Base-by-base conservation (phyloP, 2,329 filamentous ascomycete genomes). In the Fusarium devonianum region DNA sequence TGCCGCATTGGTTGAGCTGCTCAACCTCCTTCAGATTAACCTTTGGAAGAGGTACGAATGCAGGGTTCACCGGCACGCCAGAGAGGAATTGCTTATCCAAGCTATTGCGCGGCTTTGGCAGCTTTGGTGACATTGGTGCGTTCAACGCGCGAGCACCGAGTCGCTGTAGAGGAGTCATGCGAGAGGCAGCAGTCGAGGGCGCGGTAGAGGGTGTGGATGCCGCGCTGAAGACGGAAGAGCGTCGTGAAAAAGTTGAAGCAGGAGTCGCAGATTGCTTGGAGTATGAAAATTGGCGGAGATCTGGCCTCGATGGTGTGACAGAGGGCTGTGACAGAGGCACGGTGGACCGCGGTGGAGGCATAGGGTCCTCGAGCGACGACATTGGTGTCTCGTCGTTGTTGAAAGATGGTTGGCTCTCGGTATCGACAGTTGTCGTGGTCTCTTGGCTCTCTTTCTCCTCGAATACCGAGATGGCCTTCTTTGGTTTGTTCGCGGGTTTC, bases 1-100 rank as follows among this genome's bases (percentile, higher is more conserved):
- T 85, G 11, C 82, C 82, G 38, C 65, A 66, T 41, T 61, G 64
- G 58, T 82, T 80, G 30, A 84, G 64, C 2, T 78, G 77, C 58
- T 78, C 78, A 4, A 84, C 73, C 58, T 84, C 81, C 7, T 71
- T 71, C 18, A 82, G 52, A 54, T 83, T 78, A 3, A 81, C 80
- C 47, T 75, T 79, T 1, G 82, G 81, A 7, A 84, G 69, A 0
- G 81, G 79, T 5, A 84, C 73, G 58, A 81, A 80, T 0, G 80
- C 73, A 3, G 82, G 78, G 53, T 85, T 81, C 26, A 80, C 67
- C 1, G 77, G 74, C 3, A 78, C 50, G 7, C 68, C 69, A 8
- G 70, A 66, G 4, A 73, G 58, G 30, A 66, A 68, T 28, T 59
- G 61, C 14, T 50, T 60, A 26, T 47, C 54, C 43, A 48, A 48